Conservation (phyloP, 2,329 filamentous ascomycete species). For the Calcarisporium arbuscula region DNA sequence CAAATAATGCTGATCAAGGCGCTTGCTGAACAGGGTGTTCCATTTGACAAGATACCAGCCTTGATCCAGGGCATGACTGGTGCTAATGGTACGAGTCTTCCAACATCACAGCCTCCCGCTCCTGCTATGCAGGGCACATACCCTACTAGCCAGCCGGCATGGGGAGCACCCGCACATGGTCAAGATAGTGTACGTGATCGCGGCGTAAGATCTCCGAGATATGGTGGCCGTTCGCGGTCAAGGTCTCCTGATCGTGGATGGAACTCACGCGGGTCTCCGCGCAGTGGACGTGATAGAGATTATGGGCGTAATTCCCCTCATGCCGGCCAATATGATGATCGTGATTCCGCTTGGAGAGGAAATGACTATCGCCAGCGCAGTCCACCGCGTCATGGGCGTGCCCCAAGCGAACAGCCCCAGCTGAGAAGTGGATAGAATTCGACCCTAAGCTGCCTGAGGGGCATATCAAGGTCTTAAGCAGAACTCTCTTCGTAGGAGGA, state of each 20-base stretch:
- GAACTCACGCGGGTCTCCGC: conserved; percentile 58
- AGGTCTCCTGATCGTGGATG: conserved; percentile 73
- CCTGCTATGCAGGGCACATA: conserved; percentile 38
- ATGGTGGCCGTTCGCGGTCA: conserved; percentile 62
- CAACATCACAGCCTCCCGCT: conserved; percentile 31
- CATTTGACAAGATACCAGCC: conserved; percentile 67
- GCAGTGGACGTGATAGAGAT: conserved; percentile 59
- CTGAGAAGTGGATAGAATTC: conserved; percentile 69
- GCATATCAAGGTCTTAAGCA: conserved; percentile 86
- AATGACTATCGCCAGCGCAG: conserved; percentile 84
- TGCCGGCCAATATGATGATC: conserved; percentile 41
- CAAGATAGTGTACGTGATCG: conserved; percentile 49
- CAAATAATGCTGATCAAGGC: conserved; percentile 71
- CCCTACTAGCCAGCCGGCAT: conserved; percentile 24
- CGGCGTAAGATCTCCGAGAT: conserved; percentile 56
- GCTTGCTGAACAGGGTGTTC: conserved; percentile 67
- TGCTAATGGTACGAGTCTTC: conserved; percentile 22
- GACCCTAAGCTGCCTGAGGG: conserved; percentile 68
- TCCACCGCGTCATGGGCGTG: conserved; percentile 62
- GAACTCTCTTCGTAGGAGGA: conserved; percentile 93
- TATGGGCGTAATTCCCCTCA: conserved; percentile 63
- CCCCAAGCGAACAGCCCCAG: conserved; percentile 35
- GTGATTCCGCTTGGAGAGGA: conserved; percentile 45
- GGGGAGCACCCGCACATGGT: conserved; percentile 21
- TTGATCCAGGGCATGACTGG: conserved; percentile 48